Base-by-base conservation (phyloP, 495 filamentous ascomycete genomes). In the Penicillium cataractarum region DNA sequence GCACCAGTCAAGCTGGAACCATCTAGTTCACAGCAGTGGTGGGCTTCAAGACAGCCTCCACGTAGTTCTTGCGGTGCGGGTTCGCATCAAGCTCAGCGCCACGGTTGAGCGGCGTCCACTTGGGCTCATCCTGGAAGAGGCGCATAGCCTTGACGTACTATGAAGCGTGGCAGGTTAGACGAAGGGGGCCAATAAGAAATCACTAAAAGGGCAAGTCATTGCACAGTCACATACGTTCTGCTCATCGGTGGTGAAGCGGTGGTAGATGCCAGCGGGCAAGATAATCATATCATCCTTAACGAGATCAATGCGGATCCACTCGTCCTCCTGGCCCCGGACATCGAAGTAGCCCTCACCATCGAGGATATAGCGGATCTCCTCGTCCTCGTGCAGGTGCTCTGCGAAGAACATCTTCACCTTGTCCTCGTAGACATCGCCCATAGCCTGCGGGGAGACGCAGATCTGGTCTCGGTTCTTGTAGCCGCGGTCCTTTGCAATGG, bases 381-480 rank as follows among this genome's bases (percentile, higher is more conserved):
- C 95, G 71, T 98, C 96, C 80, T 99, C 95, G 67, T 99, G 95
- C 67, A 98, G 77, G 76, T 99, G 95, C 82, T 99, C 95, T 48
- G 89, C 73, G 80, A 98, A 98, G 81, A 99, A 99, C 61, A 73
- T 86, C 78, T 90, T 92, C 62, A 99, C 91, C 71, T 98, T 97
- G 62, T 87, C 84, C 78, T 99, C 95, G 67, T 82, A 83, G 31
- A 84, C 76, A 44, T 83, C 89, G 55, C 94, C 93, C 92, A 98
- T 93, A 58, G 86, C 89, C 62, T 84, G 83, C 0, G 92, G 93
- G 22, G 92, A 94, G n/a, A 98, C 90, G 63, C 83, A 88, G 71
- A 97, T 89, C 76, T 94, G 87, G 76, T 99, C 95, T 17, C 95
- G 90, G 81, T 98, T 97, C 81, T 90, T 92, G 84, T 99, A 99